phyloP scores from a whole-genome alignment of 2,329 filamentous ascomycete species.

The Microsporum ferrugineum region DNA sequence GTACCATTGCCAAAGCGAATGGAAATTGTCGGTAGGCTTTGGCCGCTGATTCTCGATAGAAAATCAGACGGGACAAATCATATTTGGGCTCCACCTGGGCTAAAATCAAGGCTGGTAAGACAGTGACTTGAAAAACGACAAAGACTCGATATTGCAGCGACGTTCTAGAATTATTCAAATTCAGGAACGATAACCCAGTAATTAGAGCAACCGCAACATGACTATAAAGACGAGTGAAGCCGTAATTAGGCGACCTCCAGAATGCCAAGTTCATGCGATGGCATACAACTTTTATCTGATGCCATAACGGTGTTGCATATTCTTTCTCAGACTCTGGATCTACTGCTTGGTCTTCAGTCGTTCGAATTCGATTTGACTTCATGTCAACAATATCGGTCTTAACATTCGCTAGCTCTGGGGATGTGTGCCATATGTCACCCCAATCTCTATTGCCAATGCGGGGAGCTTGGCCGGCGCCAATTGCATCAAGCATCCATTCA shows the following conservation, averaged over 20 bases:
- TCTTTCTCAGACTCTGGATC: conserved; percentile 51
- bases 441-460: conserved; percentile 57
- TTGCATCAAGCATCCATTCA: conserved; percentile 58
- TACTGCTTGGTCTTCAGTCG: conserved; percentile 30
- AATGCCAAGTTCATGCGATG: conserved; percentile 63
- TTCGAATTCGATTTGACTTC: conserved; percentile 46
- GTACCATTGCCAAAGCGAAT: conserved; percentile 65
- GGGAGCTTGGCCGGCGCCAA: conserved; percentile 56
- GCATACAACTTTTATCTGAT: conserved; percentile 67
- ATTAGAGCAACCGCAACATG: conserved; percentile 68
- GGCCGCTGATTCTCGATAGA: conserved; percentile 72
- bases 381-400: conserved; percentile 54
- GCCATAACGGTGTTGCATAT: conserved; percentile 67
- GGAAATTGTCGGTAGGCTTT: conserved; percentile 78
- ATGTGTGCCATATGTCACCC: conserved; percentile 43
- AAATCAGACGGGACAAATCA: conserved; percentile 65
- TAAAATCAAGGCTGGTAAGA: conserved; percentile 72
- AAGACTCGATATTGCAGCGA: conserved; percentile 80
- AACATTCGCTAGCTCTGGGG: conserved; percentile 42
- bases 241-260: conserved; percentile 80
- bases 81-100: conserved; percentile 77
- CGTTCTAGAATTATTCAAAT: conserved; percentile 62
- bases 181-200: conserved; percentile 67
- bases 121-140: conserved; percentile 75
- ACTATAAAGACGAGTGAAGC: conserved; percentile 77